These are phyloP conservation scores for Rutstroemia sp. DNA, from an alignment of 2,329 filamentous ascomycete species.

Conservation along the genomic window DNA sequence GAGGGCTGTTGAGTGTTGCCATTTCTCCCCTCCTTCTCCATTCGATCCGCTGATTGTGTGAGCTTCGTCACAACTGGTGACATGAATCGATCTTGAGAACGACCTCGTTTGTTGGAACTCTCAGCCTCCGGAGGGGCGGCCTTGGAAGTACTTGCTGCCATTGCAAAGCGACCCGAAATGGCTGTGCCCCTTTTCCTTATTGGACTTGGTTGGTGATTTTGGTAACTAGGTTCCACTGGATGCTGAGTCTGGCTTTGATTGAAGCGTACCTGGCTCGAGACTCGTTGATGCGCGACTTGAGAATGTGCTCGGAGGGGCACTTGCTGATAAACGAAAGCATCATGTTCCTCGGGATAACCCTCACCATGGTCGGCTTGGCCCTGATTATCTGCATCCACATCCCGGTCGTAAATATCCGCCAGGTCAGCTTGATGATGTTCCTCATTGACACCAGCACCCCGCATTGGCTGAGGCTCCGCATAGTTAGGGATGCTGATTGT, in stretches of 20 bases:
- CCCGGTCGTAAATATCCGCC: background rate
- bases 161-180: background rate
- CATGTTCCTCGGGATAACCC: background rate
- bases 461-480: background rate
- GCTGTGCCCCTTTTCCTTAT: background rate
- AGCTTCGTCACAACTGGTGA: background rate
- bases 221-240: background rate
- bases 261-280: background rate
- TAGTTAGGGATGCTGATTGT: background rate
- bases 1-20: background rate
- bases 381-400: background rate
- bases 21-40: background rate
- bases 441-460: background rate
- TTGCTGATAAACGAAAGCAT: background rate
- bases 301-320: background rate
- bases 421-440: background rate
- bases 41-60: background rate
- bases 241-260: conserved; percentile 3
- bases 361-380: background rate
- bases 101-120: background rate
- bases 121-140: background rate
- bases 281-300: background rate
- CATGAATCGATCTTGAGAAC: background rate
- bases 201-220: background rate
- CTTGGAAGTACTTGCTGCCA: background rate